phyloP scores from a whole-genome alignment of 225 moss, liverwort and hornwort genomes.

The Polytrichum formosum region DNA sequence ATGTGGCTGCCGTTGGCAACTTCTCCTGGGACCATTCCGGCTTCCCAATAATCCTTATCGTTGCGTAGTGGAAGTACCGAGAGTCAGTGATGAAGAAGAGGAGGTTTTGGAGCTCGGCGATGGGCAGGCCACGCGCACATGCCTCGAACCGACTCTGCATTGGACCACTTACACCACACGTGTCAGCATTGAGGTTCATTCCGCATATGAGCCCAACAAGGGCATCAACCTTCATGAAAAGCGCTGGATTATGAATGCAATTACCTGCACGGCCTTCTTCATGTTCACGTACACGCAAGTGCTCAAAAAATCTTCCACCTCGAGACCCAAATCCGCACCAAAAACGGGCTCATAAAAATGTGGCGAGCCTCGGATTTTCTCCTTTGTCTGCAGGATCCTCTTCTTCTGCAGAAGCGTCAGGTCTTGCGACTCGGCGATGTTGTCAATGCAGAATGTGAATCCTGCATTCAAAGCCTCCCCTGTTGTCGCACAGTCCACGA shows the following conservation, averaged over 20 bases:
- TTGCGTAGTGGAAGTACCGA: not conserved
- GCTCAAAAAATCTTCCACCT: not conserved
- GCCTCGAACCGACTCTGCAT: no score
- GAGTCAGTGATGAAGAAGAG: not conserved
- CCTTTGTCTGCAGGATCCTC: not conserved
- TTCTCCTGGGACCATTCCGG: not conserved
- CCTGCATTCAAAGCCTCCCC: not conserved
- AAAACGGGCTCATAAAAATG: not conserved
- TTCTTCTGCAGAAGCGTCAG: not conserved
- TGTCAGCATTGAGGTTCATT: not conserved
- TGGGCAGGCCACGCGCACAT: no score
- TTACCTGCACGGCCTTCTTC: no score
- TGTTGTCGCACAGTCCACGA: not conserved
- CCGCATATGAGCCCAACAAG: no score
- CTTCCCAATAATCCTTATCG: not conserved
- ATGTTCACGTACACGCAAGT: not conserved
- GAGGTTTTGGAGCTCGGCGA: not conserved
- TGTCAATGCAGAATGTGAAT: not conserved
- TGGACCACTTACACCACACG: no score
- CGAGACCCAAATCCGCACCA: not conserved
- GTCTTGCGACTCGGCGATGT: not conserved
- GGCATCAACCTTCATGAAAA: no score
- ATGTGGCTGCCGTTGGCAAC: not conserved
- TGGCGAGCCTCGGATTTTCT: not conserved
- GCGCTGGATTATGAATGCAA: not conserved